Conservation (phyloP, 495 filamentous ascomycete genomes). For the Hypoxylon fragiforme region DNA sequence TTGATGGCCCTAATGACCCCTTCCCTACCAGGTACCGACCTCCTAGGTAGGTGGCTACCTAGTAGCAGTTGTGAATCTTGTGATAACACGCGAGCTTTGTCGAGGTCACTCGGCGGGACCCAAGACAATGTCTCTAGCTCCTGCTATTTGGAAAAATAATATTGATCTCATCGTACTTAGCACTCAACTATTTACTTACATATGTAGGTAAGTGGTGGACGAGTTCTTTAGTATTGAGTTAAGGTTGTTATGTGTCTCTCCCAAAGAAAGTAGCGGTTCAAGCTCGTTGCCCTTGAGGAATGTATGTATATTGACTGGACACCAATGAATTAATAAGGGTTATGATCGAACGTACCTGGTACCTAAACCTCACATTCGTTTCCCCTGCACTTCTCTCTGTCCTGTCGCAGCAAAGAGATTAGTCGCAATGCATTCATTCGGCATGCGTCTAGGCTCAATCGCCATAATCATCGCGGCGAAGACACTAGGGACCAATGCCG, state of each 20-base stretch:
- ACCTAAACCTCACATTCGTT: slow-evolving; percentile 19
- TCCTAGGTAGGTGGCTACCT: too few relatives aligned
- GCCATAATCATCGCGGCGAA: slow-evolving; percentile 18
- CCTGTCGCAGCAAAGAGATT: slow-evolving; percentile 5
- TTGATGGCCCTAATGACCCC: too few relatives aligned
- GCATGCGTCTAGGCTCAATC: slow-evolving; percentile 17
- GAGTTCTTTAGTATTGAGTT: slow-evolving; percentile 4
- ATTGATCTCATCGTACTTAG: slow-evolving; percentile 25
- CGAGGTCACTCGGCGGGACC: slow-evolving; percentile 15
- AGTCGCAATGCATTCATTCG: slow-evolving; percentile 28
- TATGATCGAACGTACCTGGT: slow-evolving; percentile 1
- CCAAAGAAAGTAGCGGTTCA: not conserved
- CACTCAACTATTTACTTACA: too few relatives aligned
- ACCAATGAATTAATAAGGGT: not conserved
- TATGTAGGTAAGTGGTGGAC: not conserved
- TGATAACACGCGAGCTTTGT: slow-evolving; percentile 25
- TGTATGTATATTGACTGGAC: slow-evolving; percentile 6
- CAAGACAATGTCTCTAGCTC: slow-evolving; percentile 32
- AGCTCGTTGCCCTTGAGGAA: slow-evolving; percentile 12
- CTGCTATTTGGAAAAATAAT: slow-evolving; percentile 17
- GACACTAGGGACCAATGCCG: slow-evolving; percentile 17
- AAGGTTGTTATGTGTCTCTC: slow-evolving; percentile 10
- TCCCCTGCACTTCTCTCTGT: slow-evolving; percentile 5
- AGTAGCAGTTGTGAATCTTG: too few relatives aligned
- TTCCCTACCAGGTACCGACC: too few relatives aligned